Conservation (phyloP, 176 grass and related monocot genomes). For the Oryza meridionalis region DNA sequence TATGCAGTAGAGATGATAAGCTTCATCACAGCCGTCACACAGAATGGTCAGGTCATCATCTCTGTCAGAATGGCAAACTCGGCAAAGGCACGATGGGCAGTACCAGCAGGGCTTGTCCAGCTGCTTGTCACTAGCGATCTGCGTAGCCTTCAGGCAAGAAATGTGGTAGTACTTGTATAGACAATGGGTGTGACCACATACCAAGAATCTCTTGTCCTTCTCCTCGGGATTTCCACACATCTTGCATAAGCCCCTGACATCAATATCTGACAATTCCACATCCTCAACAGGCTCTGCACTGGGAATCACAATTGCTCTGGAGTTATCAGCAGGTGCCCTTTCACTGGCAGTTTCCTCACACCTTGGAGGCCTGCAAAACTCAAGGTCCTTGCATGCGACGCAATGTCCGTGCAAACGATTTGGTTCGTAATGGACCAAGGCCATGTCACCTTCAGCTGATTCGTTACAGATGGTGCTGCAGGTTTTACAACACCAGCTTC, state of each 20-base stretch:
- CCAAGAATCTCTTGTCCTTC: constrained; percentile 68
- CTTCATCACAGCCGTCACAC: constrained; percentile 82
- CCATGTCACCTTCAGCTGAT: constrained; percentile 27
- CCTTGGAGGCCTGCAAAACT: constrained; percentile 32
- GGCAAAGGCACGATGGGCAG: constrained; percentile 89
- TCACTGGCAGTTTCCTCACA: constrained; percentile 23
- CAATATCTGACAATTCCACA: constrained; percentile 36
- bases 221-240: constrained; percentile 76
- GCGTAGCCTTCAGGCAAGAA: constrained; percentile 61
- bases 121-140: constrained; percentile 59
- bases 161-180: constrained; percentile 87
- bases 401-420: constrained; percentile 53
- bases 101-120: constrained; percentile 61
- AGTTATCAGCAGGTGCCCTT: constrained; percentile 37
- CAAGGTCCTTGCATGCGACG: constrained; percentile 53
- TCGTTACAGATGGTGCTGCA: constrained; percentile 36
- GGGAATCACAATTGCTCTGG: constrained; percentile 35
- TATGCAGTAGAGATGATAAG: constrained; percentile 91
- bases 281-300: constrained; percentile 33
- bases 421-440: neutral
- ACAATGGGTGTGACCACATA: constrained; percentile 71
- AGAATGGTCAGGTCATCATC: constrained; percentile 79
- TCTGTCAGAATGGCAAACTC: constrained; percentile 70
- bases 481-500: constrained; percentile 66
- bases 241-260: constrained; percentile 61